phyloP scores from a whole-genome alignment of 148 eudicot genomes.

The Vaccinium corymbosum region DNA sequence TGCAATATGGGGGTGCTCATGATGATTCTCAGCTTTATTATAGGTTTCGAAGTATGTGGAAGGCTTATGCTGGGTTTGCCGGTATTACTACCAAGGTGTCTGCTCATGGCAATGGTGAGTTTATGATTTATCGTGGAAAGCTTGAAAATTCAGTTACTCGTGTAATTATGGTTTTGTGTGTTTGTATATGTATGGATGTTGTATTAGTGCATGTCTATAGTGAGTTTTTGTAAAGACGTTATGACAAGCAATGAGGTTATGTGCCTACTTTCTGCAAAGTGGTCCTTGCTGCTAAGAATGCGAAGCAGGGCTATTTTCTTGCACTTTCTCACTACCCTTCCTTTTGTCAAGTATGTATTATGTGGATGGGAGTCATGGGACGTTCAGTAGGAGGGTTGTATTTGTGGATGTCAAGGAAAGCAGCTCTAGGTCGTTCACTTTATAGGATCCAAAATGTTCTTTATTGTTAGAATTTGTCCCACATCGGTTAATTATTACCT shows the following conservation, averaged over 20 bases:
- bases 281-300: not conserved
- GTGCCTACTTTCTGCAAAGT: not conserved
- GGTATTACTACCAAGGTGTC: constrained; percentile 98
- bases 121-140: not conserved
- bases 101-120: constrained; percentile 97
- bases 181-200: not conserved
- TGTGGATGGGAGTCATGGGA: not conserved
- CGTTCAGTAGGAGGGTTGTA: not conserved
- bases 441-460: not conserved
- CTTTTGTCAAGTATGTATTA: not conserved
- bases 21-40: constrained; percentile 22
- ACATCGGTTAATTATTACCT: too few species aligned
- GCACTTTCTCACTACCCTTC: not conserved
- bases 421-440: not conserved
- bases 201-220: not conserved
- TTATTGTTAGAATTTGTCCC: not conserved
- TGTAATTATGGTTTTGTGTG: not conserved
- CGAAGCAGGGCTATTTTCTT: not conserved
- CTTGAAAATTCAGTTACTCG: not conserved
- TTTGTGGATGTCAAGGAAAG: not conserved
- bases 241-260: not conserved
- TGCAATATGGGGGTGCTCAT: not conserved
- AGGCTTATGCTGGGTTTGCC: constrained; percentile 99
- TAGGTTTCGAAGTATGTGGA: constrained; percentile 96
- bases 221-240: not conserved